Conservation (phyloP, 2,329 filamentous ascomycete species). For the Paraphaeosphaeria minitans region DNA sequence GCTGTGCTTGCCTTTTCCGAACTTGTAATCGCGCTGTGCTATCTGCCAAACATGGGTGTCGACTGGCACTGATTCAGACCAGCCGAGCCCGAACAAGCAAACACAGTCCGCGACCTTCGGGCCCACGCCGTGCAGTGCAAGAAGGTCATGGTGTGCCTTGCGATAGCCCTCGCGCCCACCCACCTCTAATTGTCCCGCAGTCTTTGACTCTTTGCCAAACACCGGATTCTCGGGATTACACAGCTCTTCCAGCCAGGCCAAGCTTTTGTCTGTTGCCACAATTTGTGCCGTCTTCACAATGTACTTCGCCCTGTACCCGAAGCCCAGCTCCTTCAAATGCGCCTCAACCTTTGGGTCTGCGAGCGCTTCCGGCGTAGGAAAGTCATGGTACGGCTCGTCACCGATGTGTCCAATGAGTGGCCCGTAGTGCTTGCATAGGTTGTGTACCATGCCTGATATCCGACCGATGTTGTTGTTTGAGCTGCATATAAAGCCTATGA, state of each 20-base stretch:
- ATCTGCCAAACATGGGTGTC: conserved; percentile 99
- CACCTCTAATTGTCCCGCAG: conserved; percentile 56
- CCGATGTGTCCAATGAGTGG: conserved; percentile 73
- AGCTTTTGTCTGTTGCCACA: conserved; percentile 68
- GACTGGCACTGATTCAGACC: conserved; percentile 93
- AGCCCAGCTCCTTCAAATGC: conserved; percentile 80
- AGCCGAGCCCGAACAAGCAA: conserved; percentile 92
- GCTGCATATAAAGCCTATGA: conserved; percentile 95
- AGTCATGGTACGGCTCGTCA: conserved; percentile 79
- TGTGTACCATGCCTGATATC: conserved; percentile 96
- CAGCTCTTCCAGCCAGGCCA: conserved; percentile 76
- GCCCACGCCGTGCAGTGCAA: conserved; percentile 83
- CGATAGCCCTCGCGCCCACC: conserved; percentile 70
- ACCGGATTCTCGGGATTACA: conserved; percentile 76
- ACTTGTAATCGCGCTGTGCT: conserved; percentile 92
- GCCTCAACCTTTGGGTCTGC: conserved; percentile 75
- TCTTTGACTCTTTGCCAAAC: conserved; percentile 54
- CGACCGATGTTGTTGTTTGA: conserved; percentile 97
- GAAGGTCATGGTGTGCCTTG: conserved; percentile 77
- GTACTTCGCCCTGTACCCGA: conserved; percentile 94
- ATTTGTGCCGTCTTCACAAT: conserved; percentile 83
- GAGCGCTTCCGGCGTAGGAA: conserved; percentile 78
- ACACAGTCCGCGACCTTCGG: conserved; percentile 98
- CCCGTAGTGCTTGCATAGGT: conserved; percentile 86
- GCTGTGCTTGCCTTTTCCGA: conserved; percentile 80